Percentiles rank a stretch among this genome's conserved stretches.
Evolutionary conservation across 2,329 filamentous ascomycete species (phyloP).

Genomic region (Ophiostoma sp.): DNA sequence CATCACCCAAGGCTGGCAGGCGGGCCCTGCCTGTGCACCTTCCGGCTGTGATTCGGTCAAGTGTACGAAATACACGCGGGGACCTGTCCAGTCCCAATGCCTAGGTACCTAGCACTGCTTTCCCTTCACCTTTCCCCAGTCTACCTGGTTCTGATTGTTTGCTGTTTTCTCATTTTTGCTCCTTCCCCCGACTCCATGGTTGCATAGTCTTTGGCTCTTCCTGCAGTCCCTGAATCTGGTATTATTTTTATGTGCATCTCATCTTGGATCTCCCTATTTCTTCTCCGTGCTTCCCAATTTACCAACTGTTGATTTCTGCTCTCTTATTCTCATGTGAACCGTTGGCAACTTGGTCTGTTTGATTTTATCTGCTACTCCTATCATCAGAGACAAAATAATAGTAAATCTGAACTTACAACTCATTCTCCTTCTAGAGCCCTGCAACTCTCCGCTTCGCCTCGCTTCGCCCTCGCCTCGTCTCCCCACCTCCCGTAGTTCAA

Average conservation of each 20-base stretch:
- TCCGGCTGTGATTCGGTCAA: neutral
- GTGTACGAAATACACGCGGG: neutral
- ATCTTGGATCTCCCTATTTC: too few species aligned
- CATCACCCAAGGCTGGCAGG: neutral
- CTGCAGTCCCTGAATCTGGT: neutral
- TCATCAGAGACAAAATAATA: neutral
- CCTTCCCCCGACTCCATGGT: slow-evolving; percentile 12
- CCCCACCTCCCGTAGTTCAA: slow-evolving; percentile 2
- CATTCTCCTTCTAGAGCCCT: neutral
- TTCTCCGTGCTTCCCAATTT: neutral
- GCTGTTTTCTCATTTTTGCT: neutral
- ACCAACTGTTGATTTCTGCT: neutral
- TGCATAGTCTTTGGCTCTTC: slow-evolving; percentile 2
- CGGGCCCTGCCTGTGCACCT: neutral
- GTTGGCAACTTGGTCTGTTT: neutral
- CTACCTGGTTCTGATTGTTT: neutral
- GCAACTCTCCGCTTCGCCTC: neutral
- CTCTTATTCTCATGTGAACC: neutral
- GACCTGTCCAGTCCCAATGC: neutral
- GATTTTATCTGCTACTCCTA: neutral
- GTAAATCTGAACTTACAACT: neutral
- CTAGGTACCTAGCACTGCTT: neutral
- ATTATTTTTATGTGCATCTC: neutral
- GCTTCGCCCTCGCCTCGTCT: neutral
- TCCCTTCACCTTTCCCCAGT: too few species aligned